Evolutionary conservation across 192 early-diverging fungal genomes (phyloP).

Genomic region (Piromyces sp.): DNA sequence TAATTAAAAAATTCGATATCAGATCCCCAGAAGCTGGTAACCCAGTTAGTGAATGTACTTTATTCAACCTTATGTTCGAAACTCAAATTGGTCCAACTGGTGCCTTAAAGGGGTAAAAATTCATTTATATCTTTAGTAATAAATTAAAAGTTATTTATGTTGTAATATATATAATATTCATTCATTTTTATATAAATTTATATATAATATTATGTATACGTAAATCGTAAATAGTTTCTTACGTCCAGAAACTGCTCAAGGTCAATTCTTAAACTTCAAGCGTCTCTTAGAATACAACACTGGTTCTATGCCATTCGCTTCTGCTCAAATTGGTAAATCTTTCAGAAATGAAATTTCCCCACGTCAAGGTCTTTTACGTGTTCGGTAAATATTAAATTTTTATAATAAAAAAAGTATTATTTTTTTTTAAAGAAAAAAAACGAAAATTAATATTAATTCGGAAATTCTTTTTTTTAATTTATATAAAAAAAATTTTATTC

Average conservation of each 20-base stretch:
- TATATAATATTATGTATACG: too few species aligned
- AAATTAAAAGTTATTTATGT: too few species aligned
- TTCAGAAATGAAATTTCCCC: slow-evolving; percentile 99
- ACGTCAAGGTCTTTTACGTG: slow-evolving; percentile 79
- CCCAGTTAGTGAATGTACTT: slow-evolving; percentile 67
- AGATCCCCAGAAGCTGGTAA: slow-evolving; percentile 83
- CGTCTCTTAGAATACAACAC: slow-evolving; percentile 93
- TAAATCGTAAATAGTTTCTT: slow-evolving; percentile 58
- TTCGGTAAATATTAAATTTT: slow-evolving; percentile 40
- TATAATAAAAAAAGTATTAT: too few species aligned
- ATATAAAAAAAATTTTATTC: too few species aligned
- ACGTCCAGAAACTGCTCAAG: slow-evolving; percentile 98
- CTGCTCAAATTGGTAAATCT: slow-evolving; percentile 88
- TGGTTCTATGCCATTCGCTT: slow-evolving; percentile 97
- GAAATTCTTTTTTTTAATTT: too few species aligned
- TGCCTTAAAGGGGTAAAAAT: slow-evolving; percentile 73
- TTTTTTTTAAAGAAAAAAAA: too few species aligned
- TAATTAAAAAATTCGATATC: slow-evolving; percentile 71
- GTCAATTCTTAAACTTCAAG: slow-evolving; percentile 98
- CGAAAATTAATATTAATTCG: too few species aligned
- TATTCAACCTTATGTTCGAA: slow-evolving; percentile 99
- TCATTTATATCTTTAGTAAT: too few species aligned
- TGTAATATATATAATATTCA: too few species aligned
- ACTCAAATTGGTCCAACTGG: slow-evolving; percentile 96
- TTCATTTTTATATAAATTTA: too few species aligned